Evolutionary conservation across 1,139 yeast genomes (phyloP), one percentile per base, ranked within the genome.

Genomic region (Kodamaea sp.): DNA sequence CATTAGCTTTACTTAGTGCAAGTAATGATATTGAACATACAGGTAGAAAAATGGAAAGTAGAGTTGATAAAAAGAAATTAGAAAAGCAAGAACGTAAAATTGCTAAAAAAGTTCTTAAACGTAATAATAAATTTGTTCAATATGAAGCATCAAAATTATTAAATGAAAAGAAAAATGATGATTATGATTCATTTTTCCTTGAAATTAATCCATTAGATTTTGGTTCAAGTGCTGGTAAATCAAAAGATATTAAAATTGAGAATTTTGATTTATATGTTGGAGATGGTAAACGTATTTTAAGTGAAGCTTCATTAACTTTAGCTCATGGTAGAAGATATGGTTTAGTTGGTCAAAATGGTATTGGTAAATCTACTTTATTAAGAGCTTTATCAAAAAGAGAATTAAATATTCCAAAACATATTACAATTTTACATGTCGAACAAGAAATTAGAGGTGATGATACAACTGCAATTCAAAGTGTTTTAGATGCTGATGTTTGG

Each of bases 401-500:
- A 60, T 73, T 92, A 50, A 81, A 88, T 42, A 84, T 92, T 50
- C 97, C 98, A 11, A 88, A 87, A 53, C 97, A 92, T 60, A 89
- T 92, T 47, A 86, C 97, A 2, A 87, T 92, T 65, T 73, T 92
- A 49, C 97, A 92, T 57, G 99, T 92, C 41, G 99, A 92, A 60
- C 99, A 92, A 74, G 99, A 92, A 71, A 79, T 92, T 39, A 75
- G 80, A 53, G 98, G 98, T 53, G 97, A 92, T 55, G 97, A 90
- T 39, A 83, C 87, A 1, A 64, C 81, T 9, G 99, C 97, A 1
- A 61, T 92, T 40, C 97, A 90, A 62, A 84, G 96, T 51, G 98
- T 92, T 12, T 70, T 92, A 50, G 98, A 92, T 67, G 98, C 99
- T 1, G 99, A 92, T 68, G 99, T 92, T 34, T 92, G 99, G 99